phyloP scores from a whole-genome alignment of 176 grass and related monocot genomes.

The Phragmites australis region DNA sequence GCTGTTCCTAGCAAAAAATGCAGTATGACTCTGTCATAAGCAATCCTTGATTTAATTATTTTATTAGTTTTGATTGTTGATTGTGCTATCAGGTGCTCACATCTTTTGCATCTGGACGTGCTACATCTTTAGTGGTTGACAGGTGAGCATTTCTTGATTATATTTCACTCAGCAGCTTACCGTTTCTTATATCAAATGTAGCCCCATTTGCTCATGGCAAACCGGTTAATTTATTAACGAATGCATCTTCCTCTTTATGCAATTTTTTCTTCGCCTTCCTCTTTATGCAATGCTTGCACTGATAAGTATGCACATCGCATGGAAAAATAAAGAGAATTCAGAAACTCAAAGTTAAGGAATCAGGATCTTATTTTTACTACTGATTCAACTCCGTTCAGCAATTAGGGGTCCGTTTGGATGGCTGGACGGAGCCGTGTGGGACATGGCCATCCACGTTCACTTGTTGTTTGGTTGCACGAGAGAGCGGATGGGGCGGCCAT shows the following conservation, averaged over 20 bases:
- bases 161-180: slow-evolving; percentile 1
- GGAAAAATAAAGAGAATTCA: no score
- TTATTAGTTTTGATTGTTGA: slow-evolving; percentile 44
- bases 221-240: no score
- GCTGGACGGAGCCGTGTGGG: no score
- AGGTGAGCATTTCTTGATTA: slow-evolving; percentile 55
- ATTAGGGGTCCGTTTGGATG: no score
- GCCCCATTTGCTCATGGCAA: neutral
- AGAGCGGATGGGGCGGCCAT: no score
- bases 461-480: no score
- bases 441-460: no score
- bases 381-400: no score
- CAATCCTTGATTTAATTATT: slow-evolving; percentile 27
- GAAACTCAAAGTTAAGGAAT: no score
- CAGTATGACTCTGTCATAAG: slow-evolving; percentile 62
- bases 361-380: no score
- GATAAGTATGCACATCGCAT: no score
- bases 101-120: slow-evolving; percentile 97
- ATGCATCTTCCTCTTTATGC: neutral
- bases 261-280: neutral
- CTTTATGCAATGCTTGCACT: neutral
- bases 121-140: slow-evolving; percentile 97
- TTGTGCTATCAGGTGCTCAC: slow-evolving; percentile 79
- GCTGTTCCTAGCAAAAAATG: slow-evolving; percentile 95
- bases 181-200: neutral